Evolutionary conservation across 768 basidiomycete genomes (phyloP).

Genomic region (Gautieria morchelliformis): DNA sequence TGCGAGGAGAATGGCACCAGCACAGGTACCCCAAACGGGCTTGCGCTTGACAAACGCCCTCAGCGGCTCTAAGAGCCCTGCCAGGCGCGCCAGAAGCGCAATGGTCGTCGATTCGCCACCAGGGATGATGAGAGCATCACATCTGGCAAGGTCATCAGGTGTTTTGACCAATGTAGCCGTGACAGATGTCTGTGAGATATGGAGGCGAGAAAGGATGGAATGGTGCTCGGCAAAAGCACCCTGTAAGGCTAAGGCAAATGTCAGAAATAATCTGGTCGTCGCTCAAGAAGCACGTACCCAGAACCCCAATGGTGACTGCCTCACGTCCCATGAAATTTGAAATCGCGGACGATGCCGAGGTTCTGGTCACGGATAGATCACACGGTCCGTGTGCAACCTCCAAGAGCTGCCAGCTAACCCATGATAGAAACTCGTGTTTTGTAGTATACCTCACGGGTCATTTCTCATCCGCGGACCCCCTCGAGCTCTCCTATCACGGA

Average conservation of each 20-base stretch:
- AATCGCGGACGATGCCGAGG: too few relatives aligned
- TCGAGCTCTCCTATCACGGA: too few relatives aligned
- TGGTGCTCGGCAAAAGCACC: conserved; percentile 91
- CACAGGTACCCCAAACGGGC: conserved; percentile 93
- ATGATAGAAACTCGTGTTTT: too few relatives aligned
- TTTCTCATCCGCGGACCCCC: too few relatives aligned
- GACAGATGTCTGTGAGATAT: conserved; percentile 14
- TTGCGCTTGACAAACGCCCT: conserved; percentile 58
- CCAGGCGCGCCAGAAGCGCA: conserved; percentile 58
- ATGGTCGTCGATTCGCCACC: conserved; percentile 97
- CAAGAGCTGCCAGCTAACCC: too few relatives aligned
- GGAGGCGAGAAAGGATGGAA: conserved; percentile 35
- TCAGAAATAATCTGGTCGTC: not conserved
- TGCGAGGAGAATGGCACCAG: conserved; percentile 85
- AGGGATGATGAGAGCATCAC: conserved; percentile 85
- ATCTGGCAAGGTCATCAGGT: conserved; percentile 58
- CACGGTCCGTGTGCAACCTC: too few relatives aligned
- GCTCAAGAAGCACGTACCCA: not conserved
- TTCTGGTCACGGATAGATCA: too few relatives aligned
- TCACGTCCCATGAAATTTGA: conserved; percentile 1
- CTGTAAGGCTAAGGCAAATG: conserved; percentile 57
- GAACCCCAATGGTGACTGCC: conserved; percentile 6
- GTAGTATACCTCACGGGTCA: too few relatives aligned
- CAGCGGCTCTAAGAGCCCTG: conserved; percentile 75
- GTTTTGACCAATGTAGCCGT: conserved; percentile 51